A percentile compares a stretch with the other conserved stretches of the same genome.
These are phyloP conservation scores for Kuraishia floccosa DNA, from an alignment of 805 yeast species.

Conservation along the genomic window DNA sequence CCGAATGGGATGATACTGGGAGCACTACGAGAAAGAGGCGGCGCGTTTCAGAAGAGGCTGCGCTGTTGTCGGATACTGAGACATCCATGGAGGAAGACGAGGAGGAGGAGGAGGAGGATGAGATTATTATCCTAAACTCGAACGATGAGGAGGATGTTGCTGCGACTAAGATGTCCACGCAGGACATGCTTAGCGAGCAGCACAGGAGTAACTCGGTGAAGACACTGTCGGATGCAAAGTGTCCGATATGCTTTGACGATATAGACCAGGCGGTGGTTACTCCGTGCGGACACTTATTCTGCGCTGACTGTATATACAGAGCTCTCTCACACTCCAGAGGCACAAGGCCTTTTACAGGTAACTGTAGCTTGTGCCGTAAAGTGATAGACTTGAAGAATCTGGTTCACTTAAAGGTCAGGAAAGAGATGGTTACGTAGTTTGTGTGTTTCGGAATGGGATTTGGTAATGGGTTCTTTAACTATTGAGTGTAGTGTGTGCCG, in stretches of 20 bases:
- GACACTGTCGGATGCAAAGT: constrained; percentile 23
- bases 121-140: constrained; percentile 18
- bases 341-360: constrained; percentile 11
- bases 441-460: too few relatives aligned
- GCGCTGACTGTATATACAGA: constrained; percentile 38
- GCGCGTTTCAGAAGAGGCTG: too few relatives aligned
- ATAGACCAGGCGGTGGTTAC: constrained; percentile 35
- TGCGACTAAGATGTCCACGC: constrained; percentile 19
- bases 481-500: too few relatives aligned
- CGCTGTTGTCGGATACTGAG: too few relatives aligned
- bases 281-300: constrained; percentile 49
- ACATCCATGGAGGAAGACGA: too few relatives aligned
- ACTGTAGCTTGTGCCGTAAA: constrained; percentile 21
- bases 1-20: too few relatives aligned
- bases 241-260: constrained; percentile 48
- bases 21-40: too few relatives aligned
- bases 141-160: constrained; percentile 19
- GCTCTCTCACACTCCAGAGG: constrained; percentile 34
- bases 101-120: constrained; percentile 17
- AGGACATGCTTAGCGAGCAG: constrained; percentile 15
- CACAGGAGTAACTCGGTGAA: constrained; percentile 11
- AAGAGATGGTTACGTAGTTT: not conserved
- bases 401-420: not conserved
- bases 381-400: constrained; percentile 15
- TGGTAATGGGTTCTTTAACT: too few relatives aligned